phyloP scores from a whole-genome alignment of 345 rosid species.

The Kernera saxatilis region DNA sequence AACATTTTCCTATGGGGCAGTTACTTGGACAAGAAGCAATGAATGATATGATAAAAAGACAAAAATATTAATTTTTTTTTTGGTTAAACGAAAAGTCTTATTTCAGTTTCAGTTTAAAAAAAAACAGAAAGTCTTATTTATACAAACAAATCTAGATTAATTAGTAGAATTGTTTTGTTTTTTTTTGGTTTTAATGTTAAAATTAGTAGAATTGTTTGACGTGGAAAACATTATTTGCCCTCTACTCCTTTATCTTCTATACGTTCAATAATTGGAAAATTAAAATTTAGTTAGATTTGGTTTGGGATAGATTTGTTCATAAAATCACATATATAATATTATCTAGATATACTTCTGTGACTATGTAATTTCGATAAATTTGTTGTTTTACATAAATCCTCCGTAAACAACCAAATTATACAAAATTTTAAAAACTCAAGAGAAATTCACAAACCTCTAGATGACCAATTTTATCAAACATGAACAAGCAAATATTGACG shows the following conservation, averaged over 20 bases:
- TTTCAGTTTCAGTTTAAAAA: too few species aligned
- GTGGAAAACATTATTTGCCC: too few species aligned
- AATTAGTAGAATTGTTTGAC: too few species aligned
- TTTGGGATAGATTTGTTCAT: not conserved
- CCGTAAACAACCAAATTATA: too few species aligned
- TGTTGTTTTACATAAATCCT: too few species aligned
- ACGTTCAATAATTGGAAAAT: not conserved
- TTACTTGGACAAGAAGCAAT: conserved; percentile 22
- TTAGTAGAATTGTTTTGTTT: not conserved
- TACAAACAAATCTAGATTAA: not conserved
- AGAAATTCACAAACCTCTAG: not conserved
- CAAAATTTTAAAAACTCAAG: too few species aligned
- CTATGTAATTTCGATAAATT: not conserved
- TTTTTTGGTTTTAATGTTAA: too few species aligned
- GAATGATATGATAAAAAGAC: not conserved
- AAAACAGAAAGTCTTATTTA: not conserved
- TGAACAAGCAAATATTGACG: not conserved
- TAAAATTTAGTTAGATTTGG: not conserved
- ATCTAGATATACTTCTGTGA: too few species aligned
- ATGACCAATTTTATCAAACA: not conserved
- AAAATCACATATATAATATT: too few species aligned
- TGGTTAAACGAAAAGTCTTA: too few species aligned
- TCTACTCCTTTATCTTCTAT: not conserved
- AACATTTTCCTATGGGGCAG: not conserved
- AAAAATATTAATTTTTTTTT: not conserved